Conservation (phyloP, 768 basidiomycete genomes). For the Tephrocybe sp. region DNA sequence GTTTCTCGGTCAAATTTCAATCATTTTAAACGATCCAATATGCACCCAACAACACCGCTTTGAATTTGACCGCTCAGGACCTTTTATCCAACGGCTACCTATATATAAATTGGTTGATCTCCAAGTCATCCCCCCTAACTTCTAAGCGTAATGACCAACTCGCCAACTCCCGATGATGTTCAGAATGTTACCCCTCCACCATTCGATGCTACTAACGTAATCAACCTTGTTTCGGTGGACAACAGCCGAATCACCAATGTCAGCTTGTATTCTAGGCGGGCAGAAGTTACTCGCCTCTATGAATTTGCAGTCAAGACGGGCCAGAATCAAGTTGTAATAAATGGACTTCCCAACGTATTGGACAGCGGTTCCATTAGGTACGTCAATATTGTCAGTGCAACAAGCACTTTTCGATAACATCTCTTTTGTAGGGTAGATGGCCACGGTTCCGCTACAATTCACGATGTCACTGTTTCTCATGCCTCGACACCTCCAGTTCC, state of each 20-base stretch:
- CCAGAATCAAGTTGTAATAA: constrained; percentile 30
- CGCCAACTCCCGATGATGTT: neutral
- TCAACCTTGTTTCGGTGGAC: constrained; percentile 22
- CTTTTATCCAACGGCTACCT: too few relatives aligned
- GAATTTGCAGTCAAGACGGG: constrained; percentile 28
- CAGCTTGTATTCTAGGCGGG: constrained; percentile 32
- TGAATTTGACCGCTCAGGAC: too few relatives aligned
- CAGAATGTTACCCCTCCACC: constrained; percentile 8
- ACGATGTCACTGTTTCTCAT: constrained; percentile 30
- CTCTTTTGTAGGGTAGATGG: constrained; percentile 29
- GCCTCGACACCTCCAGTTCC: constrained; percentile 7
- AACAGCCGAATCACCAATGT: constrained; percentile 31
- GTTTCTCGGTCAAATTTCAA: too few relatives aligned
- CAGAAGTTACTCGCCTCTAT: constrained; percentile 33
- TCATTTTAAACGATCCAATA: too few relatives aligned
- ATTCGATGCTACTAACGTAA: constrained; percentile 14
- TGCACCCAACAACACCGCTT: too few relatives aligned
- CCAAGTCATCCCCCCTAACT: neutral
- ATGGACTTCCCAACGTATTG: constrained; percentile 27
- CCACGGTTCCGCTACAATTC: constrained; percentile 30
- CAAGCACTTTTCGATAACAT: neutral
- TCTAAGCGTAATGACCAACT: too few relatives aligned
- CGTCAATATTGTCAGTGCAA: neutral
- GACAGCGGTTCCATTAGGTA: constrained; percentile 29
- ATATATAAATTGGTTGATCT: constrained; percentile 7